A percentile compares a stretch with the other conserved stretches of the same genome.
Conservation (phyloP, 768 basidiomycete genomes). For the Galerina sulciceps region DNA sequence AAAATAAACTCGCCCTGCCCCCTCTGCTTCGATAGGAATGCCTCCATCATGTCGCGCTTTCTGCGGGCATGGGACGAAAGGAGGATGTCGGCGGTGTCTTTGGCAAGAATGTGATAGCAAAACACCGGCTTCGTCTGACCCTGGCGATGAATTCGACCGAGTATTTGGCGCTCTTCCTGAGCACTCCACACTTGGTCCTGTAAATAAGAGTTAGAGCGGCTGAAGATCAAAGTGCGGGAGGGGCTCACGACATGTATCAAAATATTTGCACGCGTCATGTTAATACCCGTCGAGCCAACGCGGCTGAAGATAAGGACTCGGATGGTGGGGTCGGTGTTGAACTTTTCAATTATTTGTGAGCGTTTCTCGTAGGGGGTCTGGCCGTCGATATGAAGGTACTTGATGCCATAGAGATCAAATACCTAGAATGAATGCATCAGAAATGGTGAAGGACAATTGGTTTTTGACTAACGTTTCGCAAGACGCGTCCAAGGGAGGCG, state of each 20-base stretch:
- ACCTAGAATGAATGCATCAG: constrained; percentile 20
- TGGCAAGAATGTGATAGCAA: constrained; percentile 25
- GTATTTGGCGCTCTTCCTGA: constrained; percentile 30
- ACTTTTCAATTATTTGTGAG: constrained; percentile 1
- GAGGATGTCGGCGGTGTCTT: constrained; percentile 26
- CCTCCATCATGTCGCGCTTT: constrained; percentile 29
- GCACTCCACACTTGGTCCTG: constrained; percentile 36
- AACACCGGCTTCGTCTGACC: constrained; percentile 26
- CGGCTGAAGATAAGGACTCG: constrained; percentile 9
- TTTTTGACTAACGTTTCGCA: constrained; percentile 18
- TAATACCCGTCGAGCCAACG: constrained; percentile 10
- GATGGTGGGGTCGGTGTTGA: background rate
- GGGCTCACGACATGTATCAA: constrained; percentile 19
- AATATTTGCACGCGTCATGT: constrained; percentile 7
- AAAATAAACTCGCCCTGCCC: constrained; percentile 4
- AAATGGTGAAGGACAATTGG: background rate
- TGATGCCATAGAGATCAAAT: constrained; percentile 12
- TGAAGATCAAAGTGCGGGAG: background rate
- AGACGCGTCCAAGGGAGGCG: constrained; percentile 15
- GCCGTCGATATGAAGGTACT: constrained; percentile 13
- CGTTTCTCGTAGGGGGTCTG: constrained; percentile 2
- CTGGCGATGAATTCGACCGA: constrained; percentile 29
- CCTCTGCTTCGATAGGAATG: constrained; percentile 17
- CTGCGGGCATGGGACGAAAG: constrained; percentile 22
- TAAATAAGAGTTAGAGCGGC: background rate